phyloP scores from a whole-genome alignment of 2,329 filamentous ascomycete species.

The Xylogone sp. region DNA sequence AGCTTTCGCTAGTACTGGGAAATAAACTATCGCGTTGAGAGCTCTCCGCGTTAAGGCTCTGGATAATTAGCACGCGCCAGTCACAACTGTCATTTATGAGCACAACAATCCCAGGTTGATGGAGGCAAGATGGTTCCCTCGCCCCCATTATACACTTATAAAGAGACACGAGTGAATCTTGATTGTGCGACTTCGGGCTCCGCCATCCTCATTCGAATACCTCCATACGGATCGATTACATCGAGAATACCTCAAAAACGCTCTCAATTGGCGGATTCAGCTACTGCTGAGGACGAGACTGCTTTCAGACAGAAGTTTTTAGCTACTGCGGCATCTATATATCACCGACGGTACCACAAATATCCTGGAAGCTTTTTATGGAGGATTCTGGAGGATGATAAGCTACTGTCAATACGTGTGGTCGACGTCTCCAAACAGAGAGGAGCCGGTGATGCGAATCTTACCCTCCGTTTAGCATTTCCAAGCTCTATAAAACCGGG shows the following conservation, averaged over 20 bases:
- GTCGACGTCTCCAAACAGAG: constrained; percentile 74
- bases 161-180: constrained; percentile 82
- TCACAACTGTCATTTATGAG: constrained; percentile 5
- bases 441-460: constrained; percentile 63
- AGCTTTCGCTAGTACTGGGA: neutral
- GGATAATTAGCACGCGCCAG: constrained; percentile 21
- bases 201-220: constrained; percentile 67
- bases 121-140: constrained; percentile 65
- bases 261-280: constrained; percentile 31
- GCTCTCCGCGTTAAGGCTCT: constrained; percentile 11
- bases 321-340: constrained; percentile 76
- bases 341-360: constrained; percentile 72
- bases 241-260: constrained; percentile 36
- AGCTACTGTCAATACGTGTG: constrained; percentile 75
- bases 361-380: constrained; percentile 86
- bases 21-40: neutral
- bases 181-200: constrained; percentile 68
- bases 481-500: constrained; percentile 67
- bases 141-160: constrained; percentile 68
- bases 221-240: constrained; percentile 41
- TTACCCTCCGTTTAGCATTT: constrained; percentile 77
- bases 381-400: constrained; percentile 79
- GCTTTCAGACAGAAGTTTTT: constrained; percentile 70
- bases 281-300: constrained; percentile 62
- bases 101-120: constrained; percentile 36